Evolutionary conservation across 495 filamentous ascomycete genomes (phyloP).

Genomic region (Penicillium cataractarum): DNA sequence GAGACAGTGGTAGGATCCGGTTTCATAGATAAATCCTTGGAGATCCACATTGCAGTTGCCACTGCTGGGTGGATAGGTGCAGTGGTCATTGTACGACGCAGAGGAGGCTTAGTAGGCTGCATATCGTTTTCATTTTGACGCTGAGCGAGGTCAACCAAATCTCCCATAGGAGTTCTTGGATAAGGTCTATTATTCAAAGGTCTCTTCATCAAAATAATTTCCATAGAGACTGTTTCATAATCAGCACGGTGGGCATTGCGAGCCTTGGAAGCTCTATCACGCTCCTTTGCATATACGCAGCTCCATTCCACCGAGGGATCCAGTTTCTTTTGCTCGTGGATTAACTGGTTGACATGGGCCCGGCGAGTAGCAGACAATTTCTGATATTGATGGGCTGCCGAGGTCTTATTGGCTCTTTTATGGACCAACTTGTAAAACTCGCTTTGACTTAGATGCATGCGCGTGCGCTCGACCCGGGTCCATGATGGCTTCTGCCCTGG

Average conservation of each 20-base stretch:
- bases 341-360: conserved; percentile 39
- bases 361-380: conserved; percentile 30
- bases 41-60: neutral
- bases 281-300: conserved; percentile 42
- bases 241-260: conserved; percentile 34
- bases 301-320: conserved; percentile 39
- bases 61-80: neutral
- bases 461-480: conserved; percentile 33
- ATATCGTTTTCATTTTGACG: neutral
- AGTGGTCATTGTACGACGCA: neutral
- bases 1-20: neutral
- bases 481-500: conserved; percentile 36
- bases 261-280: conserved; percentile 28
- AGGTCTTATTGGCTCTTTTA: conserved; percentile 33
- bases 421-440: conserved; percentile 36
- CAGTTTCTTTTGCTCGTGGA: conserved; percentile 32
- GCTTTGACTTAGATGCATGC: conserved; percentile 35
- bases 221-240: conserved; percentile 40
- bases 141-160: conserved; percentile 22
- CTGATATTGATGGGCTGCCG: conserved; percentile 38
- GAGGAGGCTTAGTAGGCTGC: no score
- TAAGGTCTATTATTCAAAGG: conserved; percentile 20
- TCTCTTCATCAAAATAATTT: conserved; percentile 42
- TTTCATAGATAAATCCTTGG: neutral
- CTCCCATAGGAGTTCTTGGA: conserved; percentile 21